Percentiles rank a stretch among this genome's conserved stretches.
Evolutionary conservation across 495 filamentous ascomycete species (phyloP).

Genomic region (Neurospora sp.): DNA sequence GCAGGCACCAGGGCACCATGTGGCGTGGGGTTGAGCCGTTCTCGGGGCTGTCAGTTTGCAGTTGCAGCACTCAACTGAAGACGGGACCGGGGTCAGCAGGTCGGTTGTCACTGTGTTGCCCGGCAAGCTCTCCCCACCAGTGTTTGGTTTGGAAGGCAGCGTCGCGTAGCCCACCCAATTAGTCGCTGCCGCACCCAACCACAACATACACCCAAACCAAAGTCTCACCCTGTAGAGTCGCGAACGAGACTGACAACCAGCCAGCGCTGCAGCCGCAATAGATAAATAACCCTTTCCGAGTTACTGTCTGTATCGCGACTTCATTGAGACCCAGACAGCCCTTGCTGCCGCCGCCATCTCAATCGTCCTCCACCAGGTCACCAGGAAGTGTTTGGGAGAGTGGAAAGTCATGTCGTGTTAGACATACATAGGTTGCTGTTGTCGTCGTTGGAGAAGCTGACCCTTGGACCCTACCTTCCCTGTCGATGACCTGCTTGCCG

Average conservation of each 20-base stretch:
- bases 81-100: background rate
- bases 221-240: background rate
- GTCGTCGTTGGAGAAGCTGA: background rate
- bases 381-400: background rate
- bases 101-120: conserved; percentile 13
- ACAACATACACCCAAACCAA: conserved; percentile 17
- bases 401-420: background rate
- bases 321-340: background rate
- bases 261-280: background rate
- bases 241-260: background rate
- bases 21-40: background rate
- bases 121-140: conserved; percentile 15
- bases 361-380: background rate
- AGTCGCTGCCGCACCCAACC: conserved; percentile 14
- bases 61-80: background rate
- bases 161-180: conserved; percentile 19
- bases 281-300: background rate
- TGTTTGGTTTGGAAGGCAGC: background rate
- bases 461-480: background rate
- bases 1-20: background rate
- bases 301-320: background rate
- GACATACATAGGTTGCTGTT: background rate
- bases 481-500: background rate
- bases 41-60: background rate
- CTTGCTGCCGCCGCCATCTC: background rate